phyloP scores from a whole-genome alignment of 169 alveolate species.

The Babesia sp. region DNA sequence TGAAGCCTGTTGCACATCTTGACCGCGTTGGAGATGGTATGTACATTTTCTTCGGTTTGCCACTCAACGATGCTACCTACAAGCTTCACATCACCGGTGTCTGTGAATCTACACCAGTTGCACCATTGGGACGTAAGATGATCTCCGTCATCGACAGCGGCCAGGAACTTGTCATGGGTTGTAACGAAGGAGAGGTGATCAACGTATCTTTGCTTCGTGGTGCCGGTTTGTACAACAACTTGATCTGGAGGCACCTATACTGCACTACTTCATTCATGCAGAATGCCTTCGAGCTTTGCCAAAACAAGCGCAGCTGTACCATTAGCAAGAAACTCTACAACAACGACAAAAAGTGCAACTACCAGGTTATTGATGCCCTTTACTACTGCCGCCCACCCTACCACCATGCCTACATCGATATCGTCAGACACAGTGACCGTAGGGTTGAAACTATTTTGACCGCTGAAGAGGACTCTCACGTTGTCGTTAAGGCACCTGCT shows the following conservation, averaged over 20 bases:
- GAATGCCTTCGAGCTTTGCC: constrained; percentile 15
- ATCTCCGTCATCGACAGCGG: constrained; percentile 31
- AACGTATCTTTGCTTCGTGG: constrained; percentile 50
- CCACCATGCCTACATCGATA: constrained; percentile 17
- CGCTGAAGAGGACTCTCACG: constrained; percentile 59
- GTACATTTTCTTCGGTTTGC: constrained; percentile 51
- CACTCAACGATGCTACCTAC: constrained; percentile 25
- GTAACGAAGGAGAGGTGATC: constrained; percentile 55
- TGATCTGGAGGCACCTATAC: constrained; percentile 19
- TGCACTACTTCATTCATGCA: constrained; percentile 30
- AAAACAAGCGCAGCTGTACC: constrained; percentile 27
- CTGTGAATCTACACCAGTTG: constrained; percentile 17
- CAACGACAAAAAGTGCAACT: constrained; percentile 1
- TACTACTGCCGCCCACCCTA: constrained; percentile 18
- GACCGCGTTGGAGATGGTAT: constrained; percentile 6
- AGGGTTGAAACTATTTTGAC: constrained; percentile 14
- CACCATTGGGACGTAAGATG: constrained; percentile 33
- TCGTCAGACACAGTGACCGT: background rate
- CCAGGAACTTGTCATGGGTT: constrained; percentile 44
- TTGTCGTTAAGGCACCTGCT: constrained; percentile 49
- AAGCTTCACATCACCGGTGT: constrained; percentile 20
- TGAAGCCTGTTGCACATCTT: constrained; percentile 35
- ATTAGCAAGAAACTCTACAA: constrained; percentile 6
- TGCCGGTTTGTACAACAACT: constrained; percentile 20
- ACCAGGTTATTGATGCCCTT: constrained; percentile 32